Base-by-base conservation (phyloP, 352 stramenopile species). In the Plasmopara viticola region DNA sequence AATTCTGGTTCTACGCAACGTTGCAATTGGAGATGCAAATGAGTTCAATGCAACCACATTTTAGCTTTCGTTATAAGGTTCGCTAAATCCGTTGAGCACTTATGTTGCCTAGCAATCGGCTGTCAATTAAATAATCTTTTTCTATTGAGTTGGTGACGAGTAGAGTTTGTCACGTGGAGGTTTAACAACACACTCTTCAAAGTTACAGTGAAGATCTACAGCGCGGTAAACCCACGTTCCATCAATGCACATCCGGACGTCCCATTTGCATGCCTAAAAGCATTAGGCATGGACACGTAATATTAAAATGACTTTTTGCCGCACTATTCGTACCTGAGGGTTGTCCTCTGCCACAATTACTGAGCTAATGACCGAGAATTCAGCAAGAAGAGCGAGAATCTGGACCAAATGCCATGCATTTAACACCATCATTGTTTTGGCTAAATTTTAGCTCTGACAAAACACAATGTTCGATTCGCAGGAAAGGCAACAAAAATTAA, bases 181-280 rank as follows among this genome's bases (percentile, higher is more conserved):
- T 6, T 47, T 30, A 48, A 75, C 60, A 60, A 72, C 68, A 52
- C 77, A 87, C 12, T 73, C 61, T 18, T 70, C 62, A 30, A 86
- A 88, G 12, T 58, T 51, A 51, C 77, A 88, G 20, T 69, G 53
- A 12, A 51, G 55, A 31, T 81, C 66, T 6, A 60, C 58, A 34
- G 68, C 48, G 2, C 74, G 64, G 37, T 86, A 83, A 13, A 85
- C 72, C 78, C 78, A 88, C 48, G 74, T 85, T 44, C 74, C 74
- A 53, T 88, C 74, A 28, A 46, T 57, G 20, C 78, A 88, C 33
- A 88, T 65, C 43, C 72, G 74, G 44, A 86, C 53, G 50, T 85
- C 74, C 78, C 73, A 86, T 43, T 67, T 38, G 50, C 78, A 88
- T 9, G 62, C 61, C 78, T 88, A 25, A 1, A 51, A 33, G 17